phyloP scores from a whole-genome alignment of 345 rosid genomes.

The Corchorus olitorius region DNA sequence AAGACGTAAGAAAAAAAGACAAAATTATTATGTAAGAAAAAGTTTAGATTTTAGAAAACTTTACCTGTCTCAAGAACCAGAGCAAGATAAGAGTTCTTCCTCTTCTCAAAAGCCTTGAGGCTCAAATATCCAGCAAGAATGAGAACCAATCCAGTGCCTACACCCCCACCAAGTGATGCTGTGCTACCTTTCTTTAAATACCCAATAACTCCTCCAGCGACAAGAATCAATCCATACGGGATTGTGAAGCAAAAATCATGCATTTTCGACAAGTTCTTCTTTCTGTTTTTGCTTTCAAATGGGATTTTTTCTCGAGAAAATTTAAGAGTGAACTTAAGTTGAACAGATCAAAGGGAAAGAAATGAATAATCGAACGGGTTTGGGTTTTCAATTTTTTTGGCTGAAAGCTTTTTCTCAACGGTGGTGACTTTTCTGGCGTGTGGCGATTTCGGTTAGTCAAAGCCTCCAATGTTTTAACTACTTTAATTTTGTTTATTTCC shows the following conservation, averaged over 20 bases:
- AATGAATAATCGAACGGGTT: neutral
- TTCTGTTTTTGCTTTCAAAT: neutral
- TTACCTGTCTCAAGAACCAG: constrained; percentile 76
- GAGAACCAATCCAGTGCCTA: constrained; percentile 69
- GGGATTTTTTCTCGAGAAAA: constrained; percentile 27
- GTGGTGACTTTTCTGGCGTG: constrained; percentile 16
- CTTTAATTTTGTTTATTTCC: neutral
- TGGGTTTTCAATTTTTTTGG: neutral
- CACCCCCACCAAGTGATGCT: constrained; percentile 87
- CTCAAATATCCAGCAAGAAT: constrained; percentile 83
- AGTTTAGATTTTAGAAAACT: neutral
- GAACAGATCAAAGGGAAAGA: constrained; percentile 27
- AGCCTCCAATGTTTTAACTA: neutral
- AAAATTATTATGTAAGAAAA: neutral
- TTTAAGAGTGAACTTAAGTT: constrained; percentile 11
- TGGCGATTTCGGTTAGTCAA: constrained; percentile 24
- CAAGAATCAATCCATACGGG: constrained; percentile 85
- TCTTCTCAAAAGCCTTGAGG: constrained; percentile 78
- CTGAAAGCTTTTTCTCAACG: neutral
- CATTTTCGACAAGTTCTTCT: constrained; percentile 39
- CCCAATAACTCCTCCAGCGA: constrained; percentile 85
- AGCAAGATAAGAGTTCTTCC: constrained; percentile 67
- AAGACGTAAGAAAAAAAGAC: neutral
- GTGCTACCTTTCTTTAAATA: constrained; percentile 72
- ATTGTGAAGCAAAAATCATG: constrained; percentile 97